phyloP scores from a whole-genome alignment of 139 green algal species.

The Nannochloris sp. region DNA sequence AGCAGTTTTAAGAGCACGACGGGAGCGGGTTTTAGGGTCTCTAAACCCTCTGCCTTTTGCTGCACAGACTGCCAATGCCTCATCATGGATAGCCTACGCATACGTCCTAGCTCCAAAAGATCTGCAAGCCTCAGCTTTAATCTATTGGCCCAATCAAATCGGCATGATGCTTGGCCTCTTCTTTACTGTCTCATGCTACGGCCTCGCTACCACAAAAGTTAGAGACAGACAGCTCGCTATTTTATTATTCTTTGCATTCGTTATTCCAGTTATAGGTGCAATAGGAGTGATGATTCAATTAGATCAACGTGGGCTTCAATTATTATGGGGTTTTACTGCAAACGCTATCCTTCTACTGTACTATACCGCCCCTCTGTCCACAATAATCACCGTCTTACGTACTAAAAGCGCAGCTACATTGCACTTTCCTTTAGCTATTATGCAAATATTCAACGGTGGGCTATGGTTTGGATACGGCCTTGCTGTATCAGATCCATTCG shows the following conservation, averaged over 20 bases:
- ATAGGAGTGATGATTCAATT: constrained; percentile 16
- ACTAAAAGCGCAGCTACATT: constrained; percentile 45
- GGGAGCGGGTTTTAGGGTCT: constrained; percentile 25
- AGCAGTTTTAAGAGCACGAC: constrained; percentile 18
- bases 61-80: constrained; percentile 42
- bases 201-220: constrained; percentile 37
- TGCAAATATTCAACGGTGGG: constrained; percentile 49
- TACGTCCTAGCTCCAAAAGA: constrained; percentile 16
- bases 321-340: constrained; percentile 30
- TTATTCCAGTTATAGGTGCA: constrained; percentile 30
- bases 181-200: constrained; percentile 33
- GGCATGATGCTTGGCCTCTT: constrained; percentile 18
- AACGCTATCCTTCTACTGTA: constrained; percentile 49
- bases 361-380: constrained; percentile 54
- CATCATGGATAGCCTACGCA: constrained; percentile 46
- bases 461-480: constrained; percentile 40
- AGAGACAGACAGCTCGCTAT: constrained; percentile 35
- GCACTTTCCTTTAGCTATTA: constrained; percentile 44
- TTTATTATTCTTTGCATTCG: constrained; percentile 27
- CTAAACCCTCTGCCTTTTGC: constrained; percentile 60
- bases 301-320: constrained; percentile 5
- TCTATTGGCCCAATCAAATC: neutral
- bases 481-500: constrained; percentile 43
- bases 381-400: constrained; percentile 44
- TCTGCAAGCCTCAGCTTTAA: neutral